Evolutionary conservation across 2,329 filamentous ascomycete genomes (phyloP), one percentile per base, ranked within the genome.

Genomic region (Amylocarpus encephaloides): DNA sequence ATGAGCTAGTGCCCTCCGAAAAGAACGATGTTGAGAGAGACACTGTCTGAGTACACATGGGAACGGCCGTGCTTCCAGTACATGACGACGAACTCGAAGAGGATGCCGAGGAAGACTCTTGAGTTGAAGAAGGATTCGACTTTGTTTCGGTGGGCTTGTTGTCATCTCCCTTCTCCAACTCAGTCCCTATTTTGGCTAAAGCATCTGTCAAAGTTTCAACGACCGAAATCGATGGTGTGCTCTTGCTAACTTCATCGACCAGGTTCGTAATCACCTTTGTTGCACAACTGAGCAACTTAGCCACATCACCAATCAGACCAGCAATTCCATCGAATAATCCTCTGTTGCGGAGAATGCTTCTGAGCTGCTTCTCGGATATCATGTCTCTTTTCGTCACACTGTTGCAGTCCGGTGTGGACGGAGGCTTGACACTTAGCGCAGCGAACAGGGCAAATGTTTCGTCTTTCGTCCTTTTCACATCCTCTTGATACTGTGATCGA

Each of bases 131-230:
- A 26, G 22, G 22, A 26, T 26, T 30, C 5, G 42, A 18, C 10
- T 42, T 42, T 16, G 46, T 34, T 5, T 42, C 12, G 6, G 38
- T 49, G 7, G 38, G 30, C 15, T 51, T 44, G 12, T 51, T 29
- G 12, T 42, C 35, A 15, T 40, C 33, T 10, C 49, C 38, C 32
- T 53, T 22, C 26, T 47, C 15, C n/a, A 11, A 26, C n/a, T 53
- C 19, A 15, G 22, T 26, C 22, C 36, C 51, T 43, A 53, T 34
- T 5, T 16, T 48, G 11, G 51, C 51, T 16, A 50, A 33, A 41
- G 13, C 48, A 47, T 53, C 51, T n/a, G 51, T 53, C 33, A 48
- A 40, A 15, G 42, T 19, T 19, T 50, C 12, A 34, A 50, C 47
- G 15, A 47, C 1, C 13, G 19, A 22, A 18, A 50, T 32, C 22